Percentiles rank a stretch among this genome's conserved stretches.
phyloP scores from a whole-genome alignment of 257 asterid genomes.

The Fraxinus excelsior region DNA sequence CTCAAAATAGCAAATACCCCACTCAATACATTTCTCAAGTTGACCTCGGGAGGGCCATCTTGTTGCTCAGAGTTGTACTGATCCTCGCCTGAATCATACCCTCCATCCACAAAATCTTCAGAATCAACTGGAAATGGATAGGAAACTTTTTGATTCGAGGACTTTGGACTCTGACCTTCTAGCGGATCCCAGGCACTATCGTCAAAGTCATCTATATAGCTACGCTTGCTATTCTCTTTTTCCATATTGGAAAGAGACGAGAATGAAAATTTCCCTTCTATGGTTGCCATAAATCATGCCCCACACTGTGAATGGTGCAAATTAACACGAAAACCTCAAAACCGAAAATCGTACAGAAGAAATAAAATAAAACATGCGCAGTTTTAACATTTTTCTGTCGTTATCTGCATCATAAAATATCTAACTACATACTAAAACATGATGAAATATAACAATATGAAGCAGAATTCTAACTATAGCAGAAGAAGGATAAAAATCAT shows the following conservation, averaged over 20 bases:
- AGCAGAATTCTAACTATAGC: background rate
- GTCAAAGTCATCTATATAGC: constrained; percentile 39
- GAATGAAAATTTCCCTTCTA: constrained; percentile 38
- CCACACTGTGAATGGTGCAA: constrained; percentile 13
- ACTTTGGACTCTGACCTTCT: constrained; percentile 15
- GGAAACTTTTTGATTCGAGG: constrained; percentile 38
- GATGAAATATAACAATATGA: background rate
- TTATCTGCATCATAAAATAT: background rate
- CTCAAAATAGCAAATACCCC: constrained; percentile 79
- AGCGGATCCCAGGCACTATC: constrained; percentile 36
- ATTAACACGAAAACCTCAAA: constrained; percentile 7
- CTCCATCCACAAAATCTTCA: constrained; percentile 59
- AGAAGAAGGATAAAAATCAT: background rate
- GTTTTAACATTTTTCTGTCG: background rate
- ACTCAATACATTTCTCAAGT: constrained; percentile 76
- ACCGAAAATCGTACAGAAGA: background rate
- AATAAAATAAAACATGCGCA: background rate
- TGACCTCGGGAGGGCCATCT: constrained; percentile 77
- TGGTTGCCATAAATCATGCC: constrained; percentile 33
- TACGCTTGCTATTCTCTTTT: constrained; percentile 34
- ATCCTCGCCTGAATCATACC: constrained; percentile 65
- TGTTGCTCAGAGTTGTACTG: constrained; percentile 38
- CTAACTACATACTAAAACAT: background rate
- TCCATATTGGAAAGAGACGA: constrained; percentile 34
- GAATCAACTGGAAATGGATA: constrained; percentile 52